A percentile compares a stretch with the other conserved stretches of the same genome.
phyloP scores from a whole-genome alignment of 1,139 yeast genomes.

The Debaryomyces coudertii region DNA sequence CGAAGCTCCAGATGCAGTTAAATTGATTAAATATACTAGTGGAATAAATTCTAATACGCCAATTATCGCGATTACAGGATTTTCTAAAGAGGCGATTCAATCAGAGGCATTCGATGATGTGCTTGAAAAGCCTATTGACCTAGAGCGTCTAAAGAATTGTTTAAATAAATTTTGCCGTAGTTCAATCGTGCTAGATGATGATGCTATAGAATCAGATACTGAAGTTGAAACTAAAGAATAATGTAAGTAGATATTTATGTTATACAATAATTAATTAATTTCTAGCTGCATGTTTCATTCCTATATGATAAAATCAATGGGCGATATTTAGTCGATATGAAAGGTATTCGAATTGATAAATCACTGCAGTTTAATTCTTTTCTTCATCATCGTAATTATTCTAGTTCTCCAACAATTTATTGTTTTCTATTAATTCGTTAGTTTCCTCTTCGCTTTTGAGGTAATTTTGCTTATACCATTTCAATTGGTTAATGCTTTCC shows the following conservation, averaged over 20 bases:
- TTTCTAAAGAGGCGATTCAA: conserved; percentile 64
- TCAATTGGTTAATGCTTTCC: conserved; percentile 83
- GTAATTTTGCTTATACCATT: conserved; percentile 75
- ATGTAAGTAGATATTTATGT: background rate
- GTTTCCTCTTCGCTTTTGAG: conserved; percentile 36
- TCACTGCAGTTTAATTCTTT: background rate
- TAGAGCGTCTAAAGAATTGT: conserved; percentile 28
- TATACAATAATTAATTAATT: background rate
- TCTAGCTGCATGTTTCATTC: background rate
- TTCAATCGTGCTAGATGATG: conserved; percentile 26
- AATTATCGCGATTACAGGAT: conserved; percentile 75
- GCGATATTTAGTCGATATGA: no score
- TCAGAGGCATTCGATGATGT: conserved; percentile 69
- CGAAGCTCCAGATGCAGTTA: conserved; percentile 74
- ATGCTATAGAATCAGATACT: conserved; percentile 33
- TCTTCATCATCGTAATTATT: background rate
- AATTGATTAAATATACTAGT: conserved; percentile 73
- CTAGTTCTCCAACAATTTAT: conserved; percentile 9
- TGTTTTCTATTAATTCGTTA: conserved; percentile 17
- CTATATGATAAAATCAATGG: background rate
- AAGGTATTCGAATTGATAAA: background rate
- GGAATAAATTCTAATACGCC: conserved; percentile 79
- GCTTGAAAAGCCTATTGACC: conserved; percentile 73
- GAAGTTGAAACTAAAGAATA: conserved; percentile 9
- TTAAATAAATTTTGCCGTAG: conserved; percentile 17